Conservation (phyloP, 495 filamentous ascomycete genomes). For the Aspergillus wentii region DNA sequence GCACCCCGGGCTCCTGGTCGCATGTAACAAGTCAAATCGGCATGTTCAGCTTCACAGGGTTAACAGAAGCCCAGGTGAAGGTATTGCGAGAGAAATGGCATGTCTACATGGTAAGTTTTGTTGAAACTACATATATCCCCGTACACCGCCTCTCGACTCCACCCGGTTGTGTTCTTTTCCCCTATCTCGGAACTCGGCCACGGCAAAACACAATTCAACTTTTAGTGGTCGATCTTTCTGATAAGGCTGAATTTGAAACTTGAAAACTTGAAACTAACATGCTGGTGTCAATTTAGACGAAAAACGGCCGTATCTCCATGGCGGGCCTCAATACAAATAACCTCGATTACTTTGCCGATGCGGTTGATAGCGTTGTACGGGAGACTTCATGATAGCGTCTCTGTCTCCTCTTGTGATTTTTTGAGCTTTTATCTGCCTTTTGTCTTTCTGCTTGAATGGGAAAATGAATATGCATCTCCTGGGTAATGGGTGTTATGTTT, state of each 20-base stretch:
- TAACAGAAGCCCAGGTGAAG: constrained; percentile 81
- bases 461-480: no score
- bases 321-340: constrained; percentile 90
- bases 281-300: constrained; percentile 57
- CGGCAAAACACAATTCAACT: no score
- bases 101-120: constrained; percentile 75
- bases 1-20: constrained; percentile 87
- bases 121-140: no score
- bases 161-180: no score
- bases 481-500: no score
- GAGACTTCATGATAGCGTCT: constrained; percentile 38
- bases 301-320: constrained; percentile 97
- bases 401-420: constrained; percentile 3
- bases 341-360: constrained; percentile 86
- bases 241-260: no score
- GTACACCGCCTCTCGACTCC: no score
- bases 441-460: constrained; percentile 13
- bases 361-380: constrained; percentile 79
- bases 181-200: no score
- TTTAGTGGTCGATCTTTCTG: no score
- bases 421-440: not conserved
- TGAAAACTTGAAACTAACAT: no score
- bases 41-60: constrained; percentile 97
- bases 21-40: constrained; percentile 99
- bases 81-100: constrained; percentile 75